These are phyloP conservation scores for Schizopora paradoxa DNA, from an alignment of 1,284 basidiomycete genomes.

Conservation along the genomic window DNA sequence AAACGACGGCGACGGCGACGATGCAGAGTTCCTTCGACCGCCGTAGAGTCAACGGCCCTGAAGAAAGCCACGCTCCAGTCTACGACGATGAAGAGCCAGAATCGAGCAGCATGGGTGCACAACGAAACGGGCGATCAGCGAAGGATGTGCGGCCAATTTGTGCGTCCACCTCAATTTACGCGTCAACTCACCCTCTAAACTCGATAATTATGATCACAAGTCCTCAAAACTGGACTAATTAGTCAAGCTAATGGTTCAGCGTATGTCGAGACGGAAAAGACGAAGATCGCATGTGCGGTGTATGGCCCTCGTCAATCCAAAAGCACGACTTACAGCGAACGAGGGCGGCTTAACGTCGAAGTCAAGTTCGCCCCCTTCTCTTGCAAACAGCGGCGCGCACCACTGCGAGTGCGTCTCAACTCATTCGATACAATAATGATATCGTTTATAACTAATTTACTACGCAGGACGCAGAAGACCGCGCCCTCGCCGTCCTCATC, in stretches of 20 bases:
- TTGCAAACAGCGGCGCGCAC: conserved; percentile 67
- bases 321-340: conserved; percentile 73
- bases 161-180: conserved; percentile 39
- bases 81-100: conserved; percentile 44
- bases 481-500: conserved; percentile 76
- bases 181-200: conserved; percentile 5
- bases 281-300: conserved; percentile 95
- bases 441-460: conserved; percentile 11
- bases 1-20: no score
- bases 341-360: conserved; percentile 88
- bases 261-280: conserved; percentile 85
- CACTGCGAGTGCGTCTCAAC: conserved; percentile 68
- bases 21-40: conserved; percentile 69
- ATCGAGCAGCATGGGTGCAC: conserved; percentile 23
- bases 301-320: conserved; percentile 92
- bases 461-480: conserved; percentile 86
- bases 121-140: conserved; percentile 40
- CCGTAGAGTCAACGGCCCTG: conserved; percentile 84
- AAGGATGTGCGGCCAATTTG: conserved; percentile 80
- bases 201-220: conserved; percentile 37
- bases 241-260: conserved; percentile 92
- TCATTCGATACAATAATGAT: conserved; percentile 3
- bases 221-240: conserved; percentile 84
- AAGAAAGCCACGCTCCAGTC: conserved; percentile 65
- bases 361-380: conserved; percentile 97